Base-by-base conservation (phyloP, 495 filamentous ascomycete species). In the Tuber melanosporum region DNA sequence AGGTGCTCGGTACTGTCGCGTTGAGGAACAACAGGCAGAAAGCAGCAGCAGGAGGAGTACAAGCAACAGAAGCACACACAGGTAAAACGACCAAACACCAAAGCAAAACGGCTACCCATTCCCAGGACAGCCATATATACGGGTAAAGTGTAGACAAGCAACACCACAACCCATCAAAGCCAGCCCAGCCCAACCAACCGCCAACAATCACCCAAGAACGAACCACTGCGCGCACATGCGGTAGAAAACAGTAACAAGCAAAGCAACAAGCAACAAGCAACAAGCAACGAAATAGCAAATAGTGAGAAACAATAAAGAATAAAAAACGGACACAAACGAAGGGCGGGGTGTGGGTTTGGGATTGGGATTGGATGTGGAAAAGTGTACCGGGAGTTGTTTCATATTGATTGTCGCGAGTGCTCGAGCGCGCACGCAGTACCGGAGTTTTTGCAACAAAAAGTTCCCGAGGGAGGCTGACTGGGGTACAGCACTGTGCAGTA, bases 361-460 rank as follows among this genome's bases (percentile, higher is more conserved):
- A 74, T 76, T 74, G 66, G 81, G 79, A 74, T 74, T 78, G 74
- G 73, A 81, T 73, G 80, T 75, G 78, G 78, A 80, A 78, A 78
- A 75, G 79, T 76, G 77, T 78, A 80, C 81, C 80, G 74, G 80
- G 81, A 82, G 74, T 70, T 81, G 81, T 82, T 82, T 82, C 81
- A 82, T 69, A 73, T 82, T 82, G 80, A 82, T 73, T 79, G 78
- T 75, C 57, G 78, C 78, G 76, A 78, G 76, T 76, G 78, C 78
- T 80, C 78, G 78, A 80, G 78, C 78, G 74, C 79, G 71, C 78
- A 32, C n/a, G 12, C 73, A 79, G 78, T 80, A 79, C 78, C 78
- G 78, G 78, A 80, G 77, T 71, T 76, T 80, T 80, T 80, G 78
- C 73, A 80, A 79, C 78, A 73, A 80, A 73, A 80, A 71, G 71